A percentile compares a stretch with the other conserved stretches of the same genome.
phyloP scores from a whole-genome alignment of 345 rosid genomes.

The Gossypium raimondii region DNA sequence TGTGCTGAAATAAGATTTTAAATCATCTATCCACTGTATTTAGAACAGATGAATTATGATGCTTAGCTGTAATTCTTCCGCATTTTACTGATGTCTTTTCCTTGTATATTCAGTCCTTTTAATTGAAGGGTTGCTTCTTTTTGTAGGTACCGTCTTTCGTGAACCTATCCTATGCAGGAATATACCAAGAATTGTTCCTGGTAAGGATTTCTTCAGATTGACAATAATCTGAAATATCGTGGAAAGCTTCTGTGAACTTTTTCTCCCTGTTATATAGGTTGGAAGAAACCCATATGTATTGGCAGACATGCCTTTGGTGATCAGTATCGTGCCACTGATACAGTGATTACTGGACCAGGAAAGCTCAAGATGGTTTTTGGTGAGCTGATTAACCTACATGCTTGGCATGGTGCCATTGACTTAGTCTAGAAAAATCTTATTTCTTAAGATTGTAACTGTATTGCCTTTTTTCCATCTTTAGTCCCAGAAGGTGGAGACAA shows the following conservation, averaged over 20 bases:
- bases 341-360: constrained; percentile 75
- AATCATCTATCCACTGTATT: background rate
- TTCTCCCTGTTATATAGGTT: constrained; percentile 54
- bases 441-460: background rate
- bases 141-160: constrained; percentile 87
- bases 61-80: background rate
- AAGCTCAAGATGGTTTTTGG: constrained; percentile 92
- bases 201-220: constrained; percentile 36
- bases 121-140: constrained; percentile 22
- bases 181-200: constrained; percentile 86
- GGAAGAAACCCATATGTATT: constrained; percentile 94
- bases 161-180: constrained; percentile 89
- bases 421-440: constrained; percentile 5
- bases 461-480: constrained; percentile 23
- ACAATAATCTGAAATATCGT: constrained; percentile 3
- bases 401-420: constrained; percentile 12
- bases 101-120: constrained; percentile 14
- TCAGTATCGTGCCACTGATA: constrained; percentile 92
- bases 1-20: constrained; percentile 3
- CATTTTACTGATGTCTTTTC: background rate
- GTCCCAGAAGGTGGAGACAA: constrained; percentile 70
- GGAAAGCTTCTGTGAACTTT: constrained; percentile 7
- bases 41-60: constrained; percentile 1
- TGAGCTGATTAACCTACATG: constrained; percentile 36
- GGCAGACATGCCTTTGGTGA: constrained; percentile 99